Base-by-base conservation (phyloP, 1,284 basidiomycete genomes). In the Boletus smithii region DNA sequence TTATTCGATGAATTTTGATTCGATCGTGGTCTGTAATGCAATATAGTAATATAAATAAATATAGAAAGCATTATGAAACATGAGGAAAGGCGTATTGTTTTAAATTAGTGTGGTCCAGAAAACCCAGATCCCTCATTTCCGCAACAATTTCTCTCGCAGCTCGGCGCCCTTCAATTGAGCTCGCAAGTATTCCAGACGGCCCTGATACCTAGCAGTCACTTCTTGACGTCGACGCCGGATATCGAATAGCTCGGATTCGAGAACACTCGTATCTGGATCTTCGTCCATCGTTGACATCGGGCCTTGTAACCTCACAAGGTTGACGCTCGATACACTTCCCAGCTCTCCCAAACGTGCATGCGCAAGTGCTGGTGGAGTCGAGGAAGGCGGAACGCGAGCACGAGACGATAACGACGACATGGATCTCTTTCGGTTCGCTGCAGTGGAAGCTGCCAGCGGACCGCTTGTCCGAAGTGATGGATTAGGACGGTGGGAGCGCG, bases 121-220 rank as follows among this genome's bases (percentile, higher is more conserved):
- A 42, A 30, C 32, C 7, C 24, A 26, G n/a, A n/a, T n/a, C n/a
- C n/a, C 39, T 73, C 62, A 80, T 59, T 72, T 76, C 57, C 73
- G 74, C 69, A 82, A 49, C 48, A 87, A 65, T 62, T 83, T 85
- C 68, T 88, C 85, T 48, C 83, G 81, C 60, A 88, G 65, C 67
- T 88, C 83, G 1, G 85, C 85, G 20, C 81, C 80, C 66, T 85
- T 87, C 63, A 88, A 60, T 64, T 80, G 79, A 42, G 85, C 85
- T 37, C 79, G 74, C 53, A 88, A 67, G 57, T 83, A 87, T 53
- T 85, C 83, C 55, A 88, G 57, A 37, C 85, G 75, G 32, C 75
- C 76, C 48, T 81, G 79, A 58, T 86, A 88, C 54, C 85, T 73
- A 50, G 69, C 72, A 42, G 73, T 75, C 44, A 88, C 83, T 55